These are phyloP conservation scores for Hibiscus syriacus DNA, from an alignment of 345 rosid species.

Conservation along the genomic window DNA sequence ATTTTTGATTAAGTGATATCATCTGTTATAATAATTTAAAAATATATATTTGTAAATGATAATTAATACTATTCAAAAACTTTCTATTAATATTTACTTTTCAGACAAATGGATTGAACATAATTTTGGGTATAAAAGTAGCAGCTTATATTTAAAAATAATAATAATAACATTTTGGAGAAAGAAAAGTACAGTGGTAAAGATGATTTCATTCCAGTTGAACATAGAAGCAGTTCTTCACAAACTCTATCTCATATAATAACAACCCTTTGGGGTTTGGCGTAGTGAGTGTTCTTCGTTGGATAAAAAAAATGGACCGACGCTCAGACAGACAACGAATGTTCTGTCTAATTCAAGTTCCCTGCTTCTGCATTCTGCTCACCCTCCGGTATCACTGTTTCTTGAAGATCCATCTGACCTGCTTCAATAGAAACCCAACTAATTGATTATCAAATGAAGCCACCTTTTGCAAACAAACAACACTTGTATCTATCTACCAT, in stretches of 20 bases:
- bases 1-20: no score
- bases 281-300: constrained; percentile 3
- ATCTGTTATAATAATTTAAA: no score
- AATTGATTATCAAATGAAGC: background rate
- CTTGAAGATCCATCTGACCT: constrained; percentile 76
- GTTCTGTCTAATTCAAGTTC: constrained; percentile 25
- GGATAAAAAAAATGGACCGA: background rate
- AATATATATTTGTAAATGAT: no score
- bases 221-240: no score
- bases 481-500: background rate
- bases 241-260: background rate
- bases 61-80: no score
- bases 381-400: constrained; percentile 36
- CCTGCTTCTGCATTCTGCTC: constrained; percentile 40
- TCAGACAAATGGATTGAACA: no score
- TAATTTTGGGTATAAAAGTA: no score
- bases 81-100: no score
- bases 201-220: no score
- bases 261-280: background rate
- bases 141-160: no score
- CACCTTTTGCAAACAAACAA: background rate
- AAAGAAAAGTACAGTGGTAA: no score
- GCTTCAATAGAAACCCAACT: constrained; percentile 12
- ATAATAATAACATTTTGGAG: no score
- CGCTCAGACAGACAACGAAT: background rate